Evolutionary conservation across 23 red algal species (phyloP).

Genomic region (Gracilariopsis chorda): DNA sequence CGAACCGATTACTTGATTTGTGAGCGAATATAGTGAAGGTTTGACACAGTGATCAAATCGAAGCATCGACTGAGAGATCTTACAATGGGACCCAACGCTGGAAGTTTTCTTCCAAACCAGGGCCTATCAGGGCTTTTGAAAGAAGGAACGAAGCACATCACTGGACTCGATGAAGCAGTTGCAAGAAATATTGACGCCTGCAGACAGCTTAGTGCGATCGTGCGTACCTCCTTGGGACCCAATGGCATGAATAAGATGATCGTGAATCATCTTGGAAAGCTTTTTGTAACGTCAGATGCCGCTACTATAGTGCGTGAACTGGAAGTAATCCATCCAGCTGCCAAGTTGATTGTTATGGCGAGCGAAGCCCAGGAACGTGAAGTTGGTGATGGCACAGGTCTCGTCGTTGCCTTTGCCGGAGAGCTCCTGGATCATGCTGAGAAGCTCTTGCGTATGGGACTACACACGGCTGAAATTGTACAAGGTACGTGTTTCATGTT

Average conservation of each 20-base stretch:
- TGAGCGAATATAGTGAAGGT: too few relatives aligned
- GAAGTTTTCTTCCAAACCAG: conserved; percentile 62
- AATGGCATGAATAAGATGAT: conserved; percentile 97
- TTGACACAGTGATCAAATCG: not conserved
- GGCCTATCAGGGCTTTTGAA: conserved; percentile 67
- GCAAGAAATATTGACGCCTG: conserved; percentile 97
- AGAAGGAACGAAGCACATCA: conserved; percentile 87
- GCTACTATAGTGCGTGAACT: conserved; percentile 98
- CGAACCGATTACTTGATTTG: too few relatives aligned
- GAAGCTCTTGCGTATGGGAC: conserved; percentile 82
- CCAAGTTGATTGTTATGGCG: conserved; percentile 94
- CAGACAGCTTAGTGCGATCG: conserved; percentile 83
- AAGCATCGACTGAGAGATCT: not conserved
- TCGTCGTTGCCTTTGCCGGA: conserved; percentile 86
- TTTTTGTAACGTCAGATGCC: conserved; percentile 99
- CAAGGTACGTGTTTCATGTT: conserved; percentile 43
- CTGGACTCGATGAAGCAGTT: conserved; percentile 90
- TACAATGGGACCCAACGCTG: not conserved
- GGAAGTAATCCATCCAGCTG: conserved; percentile 98
- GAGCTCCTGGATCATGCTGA: conserved; percentile 89
- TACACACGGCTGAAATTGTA: conserved; percentile 93
- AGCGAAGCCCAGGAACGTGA: conserved; percentile 93
- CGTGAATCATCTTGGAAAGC: conserved; percentile 81
- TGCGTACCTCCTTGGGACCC: conserved; percentile 85
- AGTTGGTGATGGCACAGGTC: conserved; percentile 91